phyloP scores from a whole-genome alignment of 306 rosid species.

The Pyrus communis region DNA sequence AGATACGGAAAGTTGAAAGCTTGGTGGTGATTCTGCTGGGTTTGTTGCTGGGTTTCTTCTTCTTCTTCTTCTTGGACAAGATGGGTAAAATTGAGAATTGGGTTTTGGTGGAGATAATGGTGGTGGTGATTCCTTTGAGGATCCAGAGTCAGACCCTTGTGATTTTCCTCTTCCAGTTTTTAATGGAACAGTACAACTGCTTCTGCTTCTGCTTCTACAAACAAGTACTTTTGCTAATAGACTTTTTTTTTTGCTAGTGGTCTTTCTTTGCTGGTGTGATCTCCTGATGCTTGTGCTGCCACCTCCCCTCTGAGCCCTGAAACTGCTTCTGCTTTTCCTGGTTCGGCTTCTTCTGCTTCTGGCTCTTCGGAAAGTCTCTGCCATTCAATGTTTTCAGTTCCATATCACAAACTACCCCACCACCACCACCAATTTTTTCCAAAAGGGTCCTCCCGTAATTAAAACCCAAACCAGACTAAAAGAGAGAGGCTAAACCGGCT shows the following conservation, averaged over 20 bases:
- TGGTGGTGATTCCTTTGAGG: constrained; percentile 44
- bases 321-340: constrained; percentile 9
- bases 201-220: not conserved
- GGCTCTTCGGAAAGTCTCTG: constrained; percentile 43
- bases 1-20: constrained; percentile 18
- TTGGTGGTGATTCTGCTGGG: constrained; percentile 11
- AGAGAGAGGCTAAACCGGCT: constrained; percentile 4
- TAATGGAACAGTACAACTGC: constrained; percentile 6
- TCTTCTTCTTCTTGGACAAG: not conserved
- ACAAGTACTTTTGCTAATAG: not conserved
- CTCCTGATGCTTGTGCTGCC: constrained; percentile 29
- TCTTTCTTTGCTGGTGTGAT: not conserved
- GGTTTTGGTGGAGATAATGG: constrained; percentile 22
- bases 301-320: constrained; percentile 29
- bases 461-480: not conserved
- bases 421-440: constrained; percentile 7
- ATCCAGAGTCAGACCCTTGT: constrained; percentile 73
- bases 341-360: constrained; percentile 10
- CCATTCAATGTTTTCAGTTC: constrained; percentile 66
- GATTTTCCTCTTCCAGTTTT: constrained; percentile 69
- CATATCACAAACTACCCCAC: constrained; percentile 35
- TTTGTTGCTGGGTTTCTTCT: constrained; percentile 10
- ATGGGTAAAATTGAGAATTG: constrained; percentile 20
- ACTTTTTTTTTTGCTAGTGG: not conserved
- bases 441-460: not conserved